Conservation (phyloP, 148 eudicot species). For the Diospyros kaki region DNA sequence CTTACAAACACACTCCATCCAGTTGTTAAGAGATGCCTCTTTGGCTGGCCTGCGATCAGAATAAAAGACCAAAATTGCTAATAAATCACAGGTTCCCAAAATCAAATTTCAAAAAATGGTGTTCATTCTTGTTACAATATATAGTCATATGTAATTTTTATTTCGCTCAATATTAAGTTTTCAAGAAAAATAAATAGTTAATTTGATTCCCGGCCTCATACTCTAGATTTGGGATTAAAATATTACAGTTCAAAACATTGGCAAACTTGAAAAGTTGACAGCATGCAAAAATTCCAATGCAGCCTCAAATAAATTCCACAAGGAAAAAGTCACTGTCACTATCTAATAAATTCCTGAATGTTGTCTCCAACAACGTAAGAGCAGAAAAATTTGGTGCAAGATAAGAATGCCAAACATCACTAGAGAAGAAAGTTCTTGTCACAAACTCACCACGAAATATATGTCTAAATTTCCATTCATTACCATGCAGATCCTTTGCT, state of each 20-base stretch:
- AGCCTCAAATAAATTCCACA: no score
- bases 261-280: no score
- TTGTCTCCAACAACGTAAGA: no score
- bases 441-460: constrained; percentile 42
- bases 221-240: neutral
- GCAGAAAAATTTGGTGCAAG: neutral
- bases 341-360: no score
- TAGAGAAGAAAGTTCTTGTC: neutral
- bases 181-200: neutral
- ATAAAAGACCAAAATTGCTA: neutral
- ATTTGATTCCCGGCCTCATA: neutral
- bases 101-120: neutral
- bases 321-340: no score
- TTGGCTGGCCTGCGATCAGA: constrained; percentile 50
- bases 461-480: constrained; percentile 56
- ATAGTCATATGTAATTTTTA: neutral
- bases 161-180: neutral
- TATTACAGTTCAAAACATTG: no score
- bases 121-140: neutral
- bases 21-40: constrained; percentile 55
- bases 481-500: constrained; percentile 42
- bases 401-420: neutral
- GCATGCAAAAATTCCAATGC: no score
- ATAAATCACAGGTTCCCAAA: neutral
- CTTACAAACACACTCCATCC: constrained; percentile 62